phyloP scores from a whole-genome alignment of 2,329 filamentous ascomycete genomes.

The Metarhizium sp. region DNA sequence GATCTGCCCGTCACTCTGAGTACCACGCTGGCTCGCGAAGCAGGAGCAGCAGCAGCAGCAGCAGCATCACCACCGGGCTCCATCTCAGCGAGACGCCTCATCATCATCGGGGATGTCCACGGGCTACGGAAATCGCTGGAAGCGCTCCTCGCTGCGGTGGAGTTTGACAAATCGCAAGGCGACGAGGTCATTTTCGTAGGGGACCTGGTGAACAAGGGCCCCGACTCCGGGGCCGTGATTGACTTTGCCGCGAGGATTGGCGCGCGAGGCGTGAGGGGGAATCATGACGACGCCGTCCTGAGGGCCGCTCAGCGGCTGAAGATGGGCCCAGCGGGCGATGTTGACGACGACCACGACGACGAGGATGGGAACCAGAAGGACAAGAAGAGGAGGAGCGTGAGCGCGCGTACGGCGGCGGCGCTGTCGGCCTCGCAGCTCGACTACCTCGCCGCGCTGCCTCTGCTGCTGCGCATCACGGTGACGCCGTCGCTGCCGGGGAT shows the following conservation, averaged over 20 bases:
- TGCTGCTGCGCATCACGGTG: neutral
- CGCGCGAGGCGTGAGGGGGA: constrained; percentile 72
- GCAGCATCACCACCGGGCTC: neutral
- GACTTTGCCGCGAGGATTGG: constrained; percentile 59
- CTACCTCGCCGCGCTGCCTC: neutral
- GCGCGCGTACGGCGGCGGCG: neutral
- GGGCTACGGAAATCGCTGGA: constrained; percentile 61
- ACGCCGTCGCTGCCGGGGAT: neutral
- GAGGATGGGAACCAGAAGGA: too few relatives aligned
- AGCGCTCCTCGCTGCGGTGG: constrained; percentile 53
- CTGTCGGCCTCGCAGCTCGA: neutral
- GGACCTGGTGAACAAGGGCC: constrained; percentile 74
- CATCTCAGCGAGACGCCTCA: neutral
- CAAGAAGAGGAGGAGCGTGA: neutral
- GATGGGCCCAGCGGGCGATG: too few relatives aligned
- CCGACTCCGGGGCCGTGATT: constrained; percentile 68
- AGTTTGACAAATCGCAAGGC: constrained; percentile 37
- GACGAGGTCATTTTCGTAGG: constrained; percentile 69
- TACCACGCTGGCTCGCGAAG: neutral
- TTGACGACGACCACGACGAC: too few relatives aligned
- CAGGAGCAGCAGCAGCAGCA: neutral
- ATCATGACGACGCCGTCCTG: constrained; percentile 71
- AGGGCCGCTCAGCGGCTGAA: neutral
- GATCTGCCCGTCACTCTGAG: neutral
- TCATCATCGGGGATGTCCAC: constrained; percentile 87